Percentiles rank a stretch among this genome's conserved stretches.
These are phyloP conservation scores for Blastobotrys aristatus DNA, from an alignment of 1,139 yeast species.

Conservation along the genomic window DNA sequence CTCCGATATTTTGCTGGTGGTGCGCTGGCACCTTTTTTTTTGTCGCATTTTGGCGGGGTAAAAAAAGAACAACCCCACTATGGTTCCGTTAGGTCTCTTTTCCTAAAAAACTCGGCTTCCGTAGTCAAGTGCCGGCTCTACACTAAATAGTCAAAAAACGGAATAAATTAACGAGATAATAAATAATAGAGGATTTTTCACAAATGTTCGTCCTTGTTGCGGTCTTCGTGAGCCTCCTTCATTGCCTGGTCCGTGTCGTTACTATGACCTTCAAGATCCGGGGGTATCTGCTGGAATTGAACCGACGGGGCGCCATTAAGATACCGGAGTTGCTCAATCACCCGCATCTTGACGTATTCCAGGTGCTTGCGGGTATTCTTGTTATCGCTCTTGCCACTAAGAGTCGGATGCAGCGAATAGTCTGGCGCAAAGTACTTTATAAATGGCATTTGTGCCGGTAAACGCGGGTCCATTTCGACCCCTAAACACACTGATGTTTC, in stretches of 20 bases:
- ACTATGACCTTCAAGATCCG: conserved; percentile 66
- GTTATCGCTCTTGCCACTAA: conserved; percentile 85
- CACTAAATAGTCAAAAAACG: too few species aligned
- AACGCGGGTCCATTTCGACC: conserved; percentile 63
- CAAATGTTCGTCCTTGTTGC: not conserved
- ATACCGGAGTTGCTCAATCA: conserved; percentile 76
- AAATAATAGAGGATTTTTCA: too few species aligned
- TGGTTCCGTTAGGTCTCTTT: too few species aligned
- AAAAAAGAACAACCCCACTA: too few species aligned
- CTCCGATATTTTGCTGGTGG: too few species aligned
- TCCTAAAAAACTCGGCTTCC: too few species aligned
- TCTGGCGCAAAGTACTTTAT: conserved; percentile 92
- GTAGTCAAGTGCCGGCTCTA: too few species aligned
- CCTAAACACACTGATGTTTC: conserved; percentile 87
- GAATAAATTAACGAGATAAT: too few species aligned
- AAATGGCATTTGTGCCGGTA: conserved; percentile 78
- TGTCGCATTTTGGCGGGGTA: too few species aligned
- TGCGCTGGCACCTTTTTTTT: too few species aligned
- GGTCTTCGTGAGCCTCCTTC: conserved; percentile 23
- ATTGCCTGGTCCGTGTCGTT: conserved; percentile 53
- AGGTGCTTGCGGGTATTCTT: conserved; percentile 79
- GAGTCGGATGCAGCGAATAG: conserved; percentile 78
- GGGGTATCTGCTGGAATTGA: conserved; percentile 85
- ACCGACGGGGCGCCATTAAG: conserved; percentile 93
- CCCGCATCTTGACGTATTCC: conserved; percentile 70